Evolutionary conservation across 192 early-diverging fungal species (phyloP).

Genomic region (Coemansia sp.): DNA sequence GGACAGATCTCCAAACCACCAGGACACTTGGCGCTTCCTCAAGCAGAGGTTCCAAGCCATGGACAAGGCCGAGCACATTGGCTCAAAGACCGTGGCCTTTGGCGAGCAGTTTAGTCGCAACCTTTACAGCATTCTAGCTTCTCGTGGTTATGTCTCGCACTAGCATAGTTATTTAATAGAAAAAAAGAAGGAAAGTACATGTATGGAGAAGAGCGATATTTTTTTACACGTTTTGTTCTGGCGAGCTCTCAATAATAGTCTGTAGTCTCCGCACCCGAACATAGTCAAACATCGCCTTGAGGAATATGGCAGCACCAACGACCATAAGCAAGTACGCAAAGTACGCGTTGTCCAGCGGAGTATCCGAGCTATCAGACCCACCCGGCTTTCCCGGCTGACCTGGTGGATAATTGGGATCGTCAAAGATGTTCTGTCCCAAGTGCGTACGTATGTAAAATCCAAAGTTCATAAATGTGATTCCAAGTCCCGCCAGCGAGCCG

Average conservation of each 20-base stretch:
- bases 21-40: slow-evolving; percentile 79
- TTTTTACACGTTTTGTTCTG: slow-evolving; percentile 55
- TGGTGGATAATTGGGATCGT: slow-evolving; percentile 22
- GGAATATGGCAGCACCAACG: slow-evolving; percentile 73
- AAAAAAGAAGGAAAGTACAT: slow-evolving; percentile 8
- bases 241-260: slow-evolving; percentile 66
- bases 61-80: slow-evolving; percentile 60
- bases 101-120: slow-evolving; percentile 52
- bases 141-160: slow-evolving; percentile 33
- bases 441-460: slow-evolving; percentile 73
- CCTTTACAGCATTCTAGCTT: slow-evolving; percentile 50
- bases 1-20: slow-evolving; percentile 76
- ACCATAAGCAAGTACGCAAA: slow-evolving; percentile 78
- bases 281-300: slow-evolving; percentile 75
- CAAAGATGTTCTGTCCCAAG: slow-evolving; percentile 37
- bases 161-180: slow-evolving; percentile 12
- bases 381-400: slow-evolving; percentile 19
- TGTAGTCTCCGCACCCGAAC: slow-evolving; percentile 72
- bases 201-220: slow-evolving; percentile 1
- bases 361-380: slow-evolving; percentile 32
- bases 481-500: slow-evolving; percentile 79
- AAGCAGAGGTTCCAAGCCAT: slow-evolving; percentile 78
- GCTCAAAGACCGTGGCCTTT: slow-evolving; percentile 13
- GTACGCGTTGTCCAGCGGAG: slow-evolving; percentile 64
- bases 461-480: slow-evolving; percentile 80